phyloP scores from a whole-genome alignment of 805 yeast genomes.

The Pichia rugopelliculosa region DNA sequence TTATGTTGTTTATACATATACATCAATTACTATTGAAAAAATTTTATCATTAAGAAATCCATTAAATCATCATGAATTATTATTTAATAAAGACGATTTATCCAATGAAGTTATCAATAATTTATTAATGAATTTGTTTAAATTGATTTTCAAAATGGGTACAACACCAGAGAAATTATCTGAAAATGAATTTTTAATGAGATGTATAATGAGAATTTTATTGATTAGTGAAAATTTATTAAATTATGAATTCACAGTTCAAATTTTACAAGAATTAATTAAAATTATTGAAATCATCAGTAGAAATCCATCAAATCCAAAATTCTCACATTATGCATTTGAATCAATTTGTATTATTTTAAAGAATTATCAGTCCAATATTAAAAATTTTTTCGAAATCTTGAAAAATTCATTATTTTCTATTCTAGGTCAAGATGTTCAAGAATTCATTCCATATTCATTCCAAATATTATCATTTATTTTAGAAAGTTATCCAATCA shows the following conservation, averaged over 20 bases:
- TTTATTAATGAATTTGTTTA: slow-evolving; percentile 58
- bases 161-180: slow-evolving; percentile 82
- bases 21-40: slow-evolving; percentile 89
- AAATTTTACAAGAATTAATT: slow-evolving; percentile 57
- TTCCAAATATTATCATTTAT: slow-evolving; percentile 83
- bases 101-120: slow-evolving; percentile 50
- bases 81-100: slow-evolving; percentile 71
- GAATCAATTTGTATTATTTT: slow-evolving; percentile 79
- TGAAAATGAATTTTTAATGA: slow-evolving; percentile 91
- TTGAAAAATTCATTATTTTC: slow-evolving; percentile 61
- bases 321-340: slow-evolving; percentile 82
- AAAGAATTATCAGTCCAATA: slow-evolving; percentile 36
- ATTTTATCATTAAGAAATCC: slow-evolving; percentile 68
- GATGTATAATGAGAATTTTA: slow-evolving; percentile 75
- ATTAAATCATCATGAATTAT: slow-evolving; percentile 43
- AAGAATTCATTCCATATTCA: slow-evolving; percentile 89
- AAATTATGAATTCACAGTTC: slow-evolving; percentile 34
- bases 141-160: slow-evolving; percentile 52
- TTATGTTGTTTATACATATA: slow-evolving; percentile 84
- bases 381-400: slow-evolving; percentile 37
- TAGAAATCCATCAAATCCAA: slow-evolving; percentile 92
- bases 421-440: slow-evolving; percentile 75
- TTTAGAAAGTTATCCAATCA: slow-evolving; percentile 51
- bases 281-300: slow-evolving; percentile 63
- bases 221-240: slow-evolving; percentile 64